These are phyloP conservation scores for Bothriochloa decipiens DNA, from an alignment of 176 grass and related monocot genomes.

Conservation along the genomic window DNA sequence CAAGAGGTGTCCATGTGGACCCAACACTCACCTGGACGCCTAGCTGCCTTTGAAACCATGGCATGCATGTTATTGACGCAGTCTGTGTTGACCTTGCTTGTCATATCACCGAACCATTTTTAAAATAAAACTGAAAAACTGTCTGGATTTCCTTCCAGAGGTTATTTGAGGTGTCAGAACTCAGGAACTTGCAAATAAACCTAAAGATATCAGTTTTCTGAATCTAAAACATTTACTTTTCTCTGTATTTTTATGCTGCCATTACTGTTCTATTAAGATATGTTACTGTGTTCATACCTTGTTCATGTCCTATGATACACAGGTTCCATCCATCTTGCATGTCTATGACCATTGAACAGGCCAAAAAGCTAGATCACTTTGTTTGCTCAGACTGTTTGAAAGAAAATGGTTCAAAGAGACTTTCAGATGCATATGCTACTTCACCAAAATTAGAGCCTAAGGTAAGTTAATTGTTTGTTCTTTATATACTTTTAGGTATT, in stretches of 20 bases:
- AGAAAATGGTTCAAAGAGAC: conserved; percentile 66
- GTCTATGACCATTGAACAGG: conserved; percentile 73
- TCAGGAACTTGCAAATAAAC: not conserved
- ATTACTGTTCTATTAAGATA: conserved; percentile 10
- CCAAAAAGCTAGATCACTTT: conserved; percentile 79
- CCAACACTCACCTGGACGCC: no score
- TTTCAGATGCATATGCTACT: conserved; percentile 48
- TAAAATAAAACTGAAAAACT: conserved; percentile 11
- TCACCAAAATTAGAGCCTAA: conserved; percentile 61
- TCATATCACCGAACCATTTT: conserved; percentile 20
- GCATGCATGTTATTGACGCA: not conserved
- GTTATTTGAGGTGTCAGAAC: conserved; percentile 24
- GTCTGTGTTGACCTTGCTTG: not conserved
- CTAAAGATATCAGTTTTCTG: not conserved
- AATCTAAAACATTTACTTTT: conserved; percentile 19
- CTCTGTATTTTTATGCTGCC: not conserved
- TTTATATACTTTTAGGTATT: not conserved
- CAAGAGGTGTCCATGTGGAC: no score
- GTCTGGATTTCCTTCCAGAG: conserved; percentile 4
- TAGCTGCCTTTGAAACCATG: not conserved
- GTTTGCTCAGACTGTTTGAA: conserved; percentile 65
- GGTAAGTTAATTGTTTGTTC: conserved; percentile 40
- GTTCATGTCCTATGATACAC: conserved; percentile 20
- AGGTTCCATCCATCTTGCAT: conserved; percentile 96
- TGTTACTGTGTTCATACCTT: conserved; percentile 16